These are phyloP conservation scores for Abrus precatorius DNA, from an alignment of 306 rosid genomes.

Conservation along the genomic window DNA sequence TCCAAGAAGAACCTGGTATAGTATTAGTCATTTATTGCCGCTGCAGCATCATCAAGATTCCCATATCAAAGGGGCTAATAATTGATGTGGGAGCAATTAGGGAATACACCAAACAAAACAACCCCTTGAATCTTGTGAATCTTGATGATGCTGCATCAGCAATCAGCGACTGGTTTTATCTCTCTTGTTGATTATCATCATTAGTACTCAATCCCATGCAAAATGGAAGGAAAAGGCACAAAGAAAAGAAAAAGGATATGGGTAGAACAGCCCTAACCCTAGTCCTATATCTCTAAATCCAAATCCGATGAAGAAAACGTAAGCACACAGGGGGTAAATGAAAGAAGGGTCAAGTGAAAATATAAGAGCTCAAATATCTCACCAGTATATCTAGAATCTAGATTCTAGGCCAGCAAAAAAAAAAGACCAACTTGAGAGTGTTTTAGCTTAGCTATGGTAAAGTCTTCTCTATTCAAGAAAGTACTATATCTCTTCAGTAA, in stretches of 20 bases:
- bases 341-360: not conserved
- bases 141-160: constrained; percentile 89
- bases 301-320: constrained; percentile 41
- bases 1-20: constrained; percentile 28
- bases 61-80: constrained; percentile 48
- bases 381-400: not conserved
- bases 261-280: constrained; percentile 60
- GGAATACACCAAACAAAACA: constrained; percentile 45
- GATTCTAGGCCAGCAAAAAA: constrained; percentile 3
- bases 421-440: constrained; percentile 16
- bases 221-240: not conserved
- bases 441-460: not conserved
- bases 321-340: not conserved
- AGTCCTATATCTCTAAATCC: constrained; percentile 36
- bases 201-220: constrained; percentile 30
- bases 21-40: constrained; percentile 70
- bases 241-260: not conserved
- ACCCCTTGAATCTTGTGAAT: constrained; percentile 66
- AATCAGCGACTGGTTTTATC: constrained; percentile 53
- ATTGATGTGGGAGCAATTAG: constrained; percentile 35
- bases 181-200: constrained; percentile 21
- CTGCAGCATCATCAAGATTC: constrained; percentile 99
- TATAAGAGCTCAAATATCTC: not conserved
- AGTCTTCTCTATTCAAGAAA: not conserved
- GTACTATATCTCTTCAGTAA: too few relatives aligned